phyloP scores from a whole-genome alignment of 2,329 filamentous ascomycete species.

The Fusarium papillatum region DNA sequence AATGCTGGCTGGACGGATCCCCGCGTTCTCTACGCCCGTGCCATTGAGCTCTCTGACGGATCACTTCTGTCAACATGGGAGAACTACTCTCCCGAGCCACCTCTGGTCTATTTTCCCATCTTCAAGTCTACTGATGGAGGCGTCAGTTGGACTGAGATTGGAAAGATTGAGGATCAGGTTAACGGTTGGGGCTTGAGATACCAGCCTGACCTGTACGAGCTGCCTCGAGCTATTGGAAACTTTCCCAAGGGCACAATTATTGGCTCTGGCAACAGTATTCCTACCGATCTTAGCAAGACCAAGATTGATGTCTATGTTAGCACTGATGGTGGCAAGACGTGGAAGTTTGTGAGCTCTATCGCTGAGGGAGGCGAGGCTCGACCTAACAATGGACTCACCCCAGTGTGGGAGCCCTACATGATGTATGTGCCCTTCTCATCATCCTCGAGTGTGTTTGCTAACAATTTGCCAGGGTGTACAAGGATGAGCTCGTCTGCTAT shows the following conservation, averaged over 20 bases:
- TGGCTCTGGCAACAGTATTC: conserved; percentile 71
- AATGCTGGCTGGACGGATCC: conserved; percentile 56
- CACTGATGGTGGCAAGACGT: conserved; percentile 70
- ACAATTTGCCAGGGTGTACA: conserved; percentile 56
- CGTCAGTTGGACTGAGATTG: conserved; percentile 74
- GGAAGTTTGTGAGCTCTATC: conserved; percentile 77
- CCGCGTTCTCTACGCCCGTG: conserved; percentile 59
- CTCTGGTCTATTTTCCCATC: conserved; percentile 67
- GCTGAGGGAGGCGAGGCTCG: conserved; percentile 71
- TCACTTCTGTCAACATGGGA: conserved; percentile 68
- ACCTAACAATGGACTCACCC: conserved; percentile 74
- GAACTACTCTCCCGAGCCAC: conserved; percentile 69
- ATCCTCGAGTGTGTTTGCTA: not conserved
- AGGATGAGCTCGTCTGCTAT: conserved; percentile 73
- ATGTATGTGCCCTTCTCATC: conserved; percentile 46
- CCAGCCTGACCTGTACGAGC: conserved; percentile 77
- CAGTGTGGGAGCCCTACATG: conserved; percentile 81
- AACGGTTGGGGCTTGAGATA: conserved; percentile 78
- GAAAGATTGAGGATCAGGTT: conserved; percentile 72
- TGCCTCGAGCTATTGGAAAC: conserved; percentile 68
- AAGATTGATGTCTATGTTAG: conserved; percentile 80
- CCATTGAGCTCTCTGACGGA: conserved; percentile 59
- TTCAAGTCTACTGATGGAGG: conserved; percentile 66
- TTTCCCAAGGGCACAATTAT: conserved; percentile 75
- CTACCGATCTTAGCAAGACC: conserved; percentile 71